These are phyloP conservation scores for Penicillium sp. DNA, from an alignment of 2,329 filamentous ascomycete species.

Conservation along the genomic window DNA sequence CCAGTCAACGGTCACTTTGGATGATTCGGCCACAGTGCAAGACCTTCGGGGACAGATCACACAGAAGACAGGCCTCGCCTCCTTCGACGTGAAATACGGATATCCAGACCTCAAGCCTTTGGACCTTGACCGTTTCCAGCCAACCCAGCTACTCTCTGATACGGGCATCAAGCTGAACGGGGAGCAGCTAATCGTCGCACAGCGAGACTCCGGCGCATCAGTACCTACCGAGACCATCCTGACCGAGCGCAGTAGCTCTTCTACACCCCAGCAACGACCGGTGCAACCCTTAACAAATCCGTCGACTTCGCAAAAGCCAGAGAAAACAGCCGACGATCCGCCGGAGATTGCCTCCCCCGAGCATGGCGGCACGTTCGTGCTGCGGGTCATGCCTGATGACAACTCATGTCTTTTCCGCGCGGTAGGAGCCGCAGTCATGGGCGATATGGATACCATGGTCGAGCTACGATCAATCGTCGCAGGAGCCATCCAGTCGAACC, in stretches of 20 bases:
- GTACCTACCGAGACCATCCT: constrained; percentile 11
- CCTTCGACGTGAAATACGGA: constrained; percentile 80
- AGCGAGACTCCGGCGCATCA: constrained; percentile 42
- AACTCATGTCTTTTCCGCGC: constrained; percentile 94
- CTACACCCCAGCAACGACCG: constrained; percentile 11
- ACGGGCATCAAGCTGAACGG: constrained; percentile 67
- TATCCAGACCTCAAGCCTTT: constrained; percentile 74
- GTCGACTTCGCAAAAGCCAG: constrained; percentile 48
- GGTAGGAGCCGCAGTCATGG: constrained; percentile 77
- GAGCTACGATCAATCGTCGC: constrained; percentile 78
- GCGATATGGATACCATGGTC: constrained; percentile 66
- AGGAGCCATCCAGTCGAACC: constrained; percentile 73
- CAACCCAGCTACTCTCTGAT: constrained; percentile 55
- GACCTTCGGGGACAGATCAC: constrained; percentile 50
- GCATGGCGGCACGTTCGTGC: constrained; percentile 63
- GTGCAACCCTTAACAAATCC: constrained; percentile 24
- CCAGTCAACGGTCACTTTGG: constrained; percentile 69
- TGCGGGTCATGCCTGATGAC: constrained; percentile 95
- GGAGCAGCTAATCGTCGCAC: constrained; percentile 68
- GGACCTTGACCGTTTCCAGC: constrained; percentile 59
- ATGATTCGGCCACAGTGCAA: constrained; percentile 62
- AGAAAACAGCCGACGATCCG: constrained; percentile 57
- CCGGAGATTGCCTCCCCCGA: constrained; percentile 63
- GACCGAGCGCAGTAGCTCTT: constrained; percentile 14
- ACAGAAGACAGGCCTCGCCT: constrained; percentile 64